Base-by-base conservation (phyloP, 306 rosid genomes). In the Betula pendula region DNA sequence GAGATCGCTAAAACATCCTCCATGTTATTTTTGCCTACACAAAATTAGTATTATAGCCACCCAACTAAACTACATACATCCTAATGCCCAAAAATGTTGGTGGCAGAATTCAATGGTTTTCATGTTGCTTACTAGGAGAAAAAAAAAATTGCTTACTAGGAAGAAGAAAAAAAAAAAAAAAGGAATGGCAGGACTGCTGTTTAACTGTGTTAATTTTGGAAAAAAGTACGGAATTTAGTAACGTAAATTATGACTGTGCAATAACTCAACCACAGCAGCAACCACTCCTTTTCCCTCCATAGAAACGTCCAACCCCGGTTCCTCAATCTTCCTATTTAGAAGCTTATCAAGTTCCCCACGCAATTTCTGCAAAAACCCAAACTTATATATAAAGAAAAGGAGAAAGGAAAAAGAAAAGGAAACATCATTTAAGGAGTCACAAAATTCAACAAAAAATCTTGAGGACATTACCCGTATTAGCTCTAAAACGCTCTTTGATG, bases 321-420 rank as follows among this genome's bases (percentile, higher is more conserved):
- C 97, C 80, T 85, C 85, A 51, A 95, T 90, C 82, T 95, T 95
- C 72, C 86, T 90, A 60, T 88, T 92, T 29, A 95, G 80, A 79
- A 95, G 96, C 88, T 82, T 92, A 84, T 90, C 98, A 19, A 92
- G 97, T 82, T 92, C 97, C 20, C 87, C 81, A 0, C 96, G 97
- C 81, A 95, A 73, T 83, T 89, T 95, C 98, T 95, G 90, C 81
- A 72, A 80, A 19, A 81, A 5, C 42, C 42, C 53, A 63, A 72
- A 53, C 68, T 52, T 40, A 58, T 27, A 35, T 22, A 53, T 42
- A 35, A 48, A 69, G 24, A 43, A 68, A 43, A 25, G 68, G 12
- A 22, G 65, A 33, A 33, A 24, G 60, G 8, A 12, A 6, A 16
- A 3, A 47, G 33, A 24, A 25, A 48, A 14, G 15, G 5, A 17